These are phyloP conservation scores for Termitomyces heimii DNA, from an alignment of 768 basidiomycete species.

Conservation along the genomic window DNA sequence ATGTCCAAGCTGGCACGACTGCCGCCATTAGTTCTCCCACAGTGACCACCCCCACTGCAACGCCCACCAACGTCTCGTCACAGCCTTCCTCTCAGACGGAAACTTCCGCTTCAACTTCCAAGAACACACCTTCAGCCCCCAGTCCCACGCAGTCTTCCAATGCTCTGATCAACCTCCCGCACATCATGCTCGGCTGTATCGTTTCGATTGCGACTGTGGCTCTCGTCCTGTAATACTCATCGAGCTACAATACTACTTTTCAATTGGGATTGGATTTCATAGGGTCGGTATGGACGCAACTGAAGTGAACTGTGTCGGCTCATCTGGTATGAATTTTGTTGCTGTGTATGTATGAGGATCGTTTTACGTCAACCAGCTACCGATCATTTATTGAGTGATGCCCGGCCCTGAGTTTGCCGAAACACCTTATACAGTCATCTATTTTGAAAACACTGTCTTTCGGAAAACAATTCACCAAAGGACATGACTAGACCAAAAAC, in stretches of 20 bases:
- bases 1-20: constrained; percentile 15
- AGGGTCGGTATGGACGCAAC: background rate
- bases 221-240: background rate
- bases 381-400: background rate
- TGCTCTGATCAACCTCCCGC: background rate
- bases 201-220: background rate
- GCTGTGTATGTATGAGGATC: background rate
- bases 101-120: constrained; percentile 11
- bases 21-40: constrained; percentile 1
- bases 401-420: background rate
- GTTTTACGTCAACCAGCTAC: background rate
- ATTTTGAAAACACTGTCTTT: background rate
- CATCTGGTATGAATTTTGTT: background rate
- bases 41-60: background rate
- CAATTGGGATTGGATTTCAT: background rate
- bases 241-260: background rate
- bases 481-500: background rate
- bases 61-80: background rate
- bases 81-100: constrained; percentile 3
- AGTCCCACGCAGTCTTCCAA: constrained; percentile 11
- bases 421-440: background rate
- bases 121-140: constrained; percentile 11
- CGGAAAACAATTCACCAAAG: background rate
- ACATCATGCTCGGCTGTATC: constrained; percentile 5
- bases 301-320: background rate